phyloP scores from a whole-genome alignment of 2,329 filamentous ascomycete genomes.

The Pleomassaria siparia region DNA sequence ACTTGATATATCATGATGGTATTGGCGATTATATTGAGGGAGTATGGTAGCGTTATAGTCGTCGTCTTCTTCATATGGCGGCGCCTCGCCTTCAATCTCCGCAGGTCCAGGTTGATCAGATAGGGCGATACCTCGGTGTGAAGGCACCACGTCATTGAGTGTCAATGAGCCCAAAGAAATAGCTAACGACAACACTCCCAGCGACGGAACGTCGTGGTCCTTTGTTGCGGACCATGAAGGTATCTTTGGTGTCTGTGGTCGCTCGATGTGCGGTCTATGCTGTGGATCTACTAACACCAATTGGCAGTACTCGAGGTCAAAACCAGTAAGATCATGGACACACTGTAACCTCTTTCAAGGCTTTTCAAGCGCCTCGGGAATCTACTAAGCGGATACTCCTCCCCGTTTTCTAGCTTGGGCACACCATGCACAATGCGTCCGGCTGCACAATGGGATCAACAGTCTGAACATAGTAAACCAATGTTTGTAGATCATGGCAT shows the following conservation, averaged over 20 bases:
- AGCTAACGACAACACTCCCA: constrained; percentile 1
- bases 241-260: neutral
- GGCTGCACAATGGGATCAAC: constrained; percentile 6
- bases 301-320: neutral
- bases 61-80: constrained; percentile 1
- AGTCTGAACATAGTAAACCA: constrained; percentile 5
- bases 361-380: constrained; percentile 7
- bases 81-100: neutral
- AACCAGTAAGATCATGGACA: neutral
- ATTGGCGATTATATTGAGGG: constrained; percentile 5
- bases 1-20: too few relatives aligned
- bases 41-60: constrained; percentile 5
- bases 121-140: neutral
- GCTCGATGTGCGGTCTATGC: neutral
- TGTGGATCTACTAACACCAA: neutral
- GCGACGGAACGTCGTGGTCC: neutral
- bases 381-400: constrained; percentile 10
- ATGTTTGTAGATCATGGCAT: constrained; percentile 5
- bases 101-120: constrained; percentile 1
- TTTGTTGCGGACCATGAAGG: constrained; percentile 2
- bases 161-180: constrained; percentile 1
- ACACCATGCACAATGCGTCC: constrained; percentile 11
- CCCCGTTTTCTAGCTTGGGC: constrained; percentile 8
- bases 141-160: neutral
- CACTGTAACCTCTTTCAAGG: neutral